Evolutionary conservation across 192 early-diverging fungal species (phyloP).

Genomic region (Anaeromyces robustus): DNA sequence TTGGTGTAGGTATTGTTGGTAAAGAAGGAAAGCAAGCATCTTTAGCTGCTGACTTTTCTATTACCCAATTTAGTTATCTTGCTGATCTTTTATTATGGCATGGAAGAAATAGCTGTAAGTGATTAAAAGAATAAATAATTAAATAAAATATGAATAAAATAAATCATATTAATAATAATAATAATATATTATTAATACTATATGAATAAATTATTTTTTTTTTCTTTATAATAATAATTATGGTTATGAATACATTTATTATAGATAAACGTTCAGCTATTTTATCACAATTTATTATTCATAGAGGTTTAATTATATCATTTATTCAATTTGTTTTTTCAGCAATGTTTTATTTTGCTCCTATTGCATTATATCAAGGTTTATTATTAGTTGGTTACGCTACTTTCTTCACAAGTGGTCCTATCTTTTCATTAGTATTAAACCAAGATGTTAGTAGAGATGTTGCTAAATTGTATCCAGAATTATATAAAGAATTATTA

Average conservation of each 20-base stretch:
- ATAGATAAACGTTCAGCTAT: constrained; percentile 72
- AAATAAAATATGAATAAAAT: too few relatives aligned
- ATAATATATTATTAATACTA: background rate
- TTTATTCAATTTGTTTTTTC: constrained; percentile 97
- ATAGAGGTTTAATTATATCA: constrained; percentile 91
- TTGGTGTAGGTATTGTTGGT: constrained; percentile 90
- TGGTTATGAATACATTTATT: too few relatives aligned
- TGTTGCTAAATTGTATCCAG: constrained; percentile 82
- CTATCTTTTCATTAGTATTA: constrained; percentile 85
- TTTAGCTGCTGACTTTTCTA: constrained; percentile 83
- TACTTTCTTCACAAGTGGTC: constrained; percentile 90
- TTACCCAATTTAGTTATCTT: constrained; percentile 75
- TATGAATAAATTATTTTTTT: too few relatives aligned
- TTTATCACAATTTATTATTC: constrained; percentile 90
- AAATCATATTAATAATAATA: background rate
- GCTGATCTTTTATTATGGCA: constrained; percentile 42
- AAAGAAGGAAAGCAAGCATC: constrained; percentile 92
- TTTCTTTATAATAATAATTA: too few relatives aligned
- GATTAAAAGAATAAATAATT: too few relatives aligned
- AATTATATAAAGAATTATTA: constrained; percentile 84
- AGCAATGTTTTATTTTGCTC: constrained; percentile 90
- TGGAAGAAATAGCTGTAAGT: constrained; percentile 8
- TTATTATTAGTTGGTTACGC: constrained; percentile 79
- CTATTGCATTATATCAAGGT: constrained; percentile 87
- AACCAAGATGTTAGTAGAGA: constrained; percentile 80